Conservation (phyloP, 2,329 filamentous ascomycete genomes). For the Capronia coronata region DNA sequence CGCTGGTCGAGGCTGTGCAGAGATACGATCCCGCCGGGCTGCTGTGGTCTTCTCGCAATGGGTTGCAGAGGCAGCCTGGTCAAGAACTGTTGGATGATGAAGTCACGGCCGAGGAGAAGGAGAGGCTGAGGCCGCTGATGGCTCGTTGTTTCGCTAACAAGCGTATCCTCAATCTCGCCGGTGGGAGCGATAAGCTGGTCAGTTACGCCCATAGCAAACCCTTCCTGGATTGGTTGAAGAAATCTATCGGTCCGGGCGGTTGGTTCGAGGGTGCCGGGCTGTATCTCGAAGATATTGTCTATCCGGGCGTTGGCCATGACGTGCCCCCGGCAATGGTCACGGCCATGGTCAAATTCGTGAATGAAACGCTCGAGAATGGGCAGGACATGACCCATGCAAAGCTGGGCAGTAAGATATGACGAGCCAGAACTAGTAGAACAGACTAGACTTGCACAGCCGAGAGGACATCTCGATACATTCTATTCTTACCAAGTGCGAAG, state of each 20-base stretch:
- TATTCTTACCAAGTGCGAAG: not conserved
- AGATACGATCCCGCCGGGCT: conserved; percentile 69
- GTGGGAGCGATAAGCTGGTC: conserved; percentile 54
- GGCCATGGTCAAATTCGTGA: conserved; percentile 50
- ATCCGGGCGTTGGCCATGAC: conserved; percentile 53
- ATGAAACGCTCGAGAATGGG: conserved; percentile 34
- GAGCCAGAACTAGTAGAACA: not conserved
- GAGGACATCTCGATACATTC: not conserved
- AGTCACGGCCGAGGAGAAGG: conserved; percentile 40
- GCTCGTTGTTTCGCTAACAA: conserved; percentile 44
- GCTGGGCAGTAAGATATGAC: conserved; percentile 20
- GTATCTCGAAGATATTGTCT: conserved; percentile 52
- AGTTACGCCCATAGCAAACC: conserved; percentile 52
- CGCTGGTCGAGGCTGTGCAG: conserved; percentile 57
- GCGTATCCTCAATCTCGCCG: conserved; percentile 48
- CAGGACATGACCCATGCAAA: conserved; percentile 1
- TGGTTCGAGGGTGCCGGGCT: conserved; percentile 49
- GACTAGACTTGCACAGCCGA: not conserved
- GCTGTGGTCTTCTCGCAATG: conserved; percentile 40
- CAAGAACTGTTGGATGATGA: conserved; percentile 32
- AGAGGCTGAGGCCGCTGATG: conserved; percentile 40
- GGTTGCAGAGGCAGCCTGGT: conserved; percentile 28
- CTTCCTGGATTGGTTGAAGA: conserved; percentile 53
- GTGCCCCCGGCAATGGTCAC: conserved; percentile 52
- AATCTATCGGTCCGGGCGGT: conserved; percentile 35